Conservation (phyloP, 331 rosid genomes). For the Pyrus hybrid region DNA sequence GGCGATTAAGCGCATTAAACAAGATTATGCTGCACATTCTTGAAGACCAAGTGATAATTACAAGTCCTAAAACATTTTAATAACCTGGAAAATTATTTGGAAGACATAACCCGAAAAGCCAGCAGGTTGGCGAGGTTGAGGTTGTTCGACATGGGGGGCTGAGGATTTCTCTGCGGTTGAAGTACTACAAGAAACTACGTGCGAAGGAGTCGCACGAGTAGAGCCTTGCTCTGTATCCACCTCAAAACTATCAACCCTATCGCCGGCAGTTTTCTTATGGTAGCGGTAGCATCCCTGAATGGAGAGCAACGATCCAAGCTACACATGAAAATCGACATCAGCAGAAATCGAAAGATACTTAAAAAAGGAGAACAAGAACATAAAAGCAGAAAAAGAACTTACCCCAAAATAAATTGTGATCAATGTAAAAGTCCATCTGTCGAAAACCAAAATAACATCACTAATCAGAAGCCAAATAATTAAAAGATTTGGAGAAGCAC, state of each 20-base stretch:
- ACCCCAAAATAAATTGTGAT: slow-evolving; percentile 93
- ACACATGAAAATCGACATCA: slow-evolving; percentile 8
- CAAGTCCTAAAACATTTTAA: background rate
- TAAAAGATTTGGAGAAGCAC: background rate
- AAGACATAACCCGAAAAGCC: slow-evolving; percentile 72
- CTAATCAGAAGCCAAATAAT: background rate
- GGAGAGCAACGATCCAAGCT: slow-evolving; percentile 85
- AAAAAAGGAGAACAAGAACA: background rate
- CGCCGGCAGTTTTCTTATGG: slow-evolving; percentile 80
- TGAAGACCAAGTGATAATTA: background rate
- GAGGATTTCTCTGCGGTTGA: slow-evolving; percentile 26
- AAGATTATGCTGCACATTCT: background rate
- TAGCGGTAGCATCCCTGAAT: slow-evolving; percentile 70
- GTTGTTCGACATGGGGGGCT: slow-evolving; percentile 18
- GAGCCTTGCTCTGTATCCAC: slow-evolving; percentile 66
- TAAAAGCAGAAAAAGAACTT: slow-evolving; percentile 18
- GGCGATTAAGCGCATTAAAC: background rate
- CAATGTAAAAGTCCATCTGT: slow-evolving; percentile 85
- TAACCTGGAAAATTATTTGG: slow-evolving; percentile 85
- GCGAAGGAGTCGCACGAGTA: slow-evolving; percentile 17
- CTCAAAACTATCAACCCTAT: slow-evolving; percentile 75
- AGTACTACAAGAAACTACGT: slow-evolving; percentile 15
- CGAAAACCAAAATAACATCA: slow-evolving; percentile 11
- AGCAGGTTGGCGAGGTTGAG: slow-evolving; percentile 44
- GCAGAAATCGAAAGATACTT: background rate